These are phyloP conservation scores for Lindgomyces ingoldianus DNA, from an alignment of 495 filamentous ascomycete genomes.

Conservation along the genomic window DNA sequence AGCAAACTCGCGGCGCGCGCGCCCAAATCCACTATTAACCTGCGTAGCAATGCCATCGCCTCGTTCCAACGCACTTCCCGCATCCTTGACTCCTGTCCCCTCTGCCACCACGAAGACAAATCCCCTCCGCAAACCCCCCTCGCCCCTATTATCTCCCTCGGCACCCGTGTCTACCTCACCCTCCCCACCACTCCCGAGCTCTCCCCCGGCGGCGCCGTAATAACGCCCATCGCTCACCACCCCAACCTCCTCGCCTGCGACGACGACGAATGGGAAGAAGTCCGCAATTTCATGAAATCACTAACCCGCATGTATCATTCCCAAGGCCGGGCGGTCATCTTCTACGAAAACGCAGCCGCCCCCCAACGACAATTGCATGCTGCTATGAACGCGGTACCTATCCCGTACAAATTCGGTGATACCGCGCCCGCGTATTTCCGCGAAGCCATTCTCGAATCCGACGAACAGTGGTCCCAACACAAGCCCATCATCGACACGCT, in stretches of 20 bases:
- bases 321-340: slow-evolving; percentile 85
- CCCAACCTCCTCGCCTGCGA: slow-evolving; percentile 93
- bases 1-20: slow-evolving; percentile 85
- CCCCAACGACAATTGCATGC: slow-evolving; percentile 80
- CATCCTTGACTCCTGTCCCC: slow-evolving; percentile 82
- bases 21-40: slow-evolving; percentile 81
- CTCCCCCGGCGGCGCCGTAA: slow-evolving; percentile 76
- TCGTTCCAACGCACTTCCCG: slow-evolving; percentile 90
- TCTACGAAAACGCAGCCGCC: slow-evolving; percentile 94
- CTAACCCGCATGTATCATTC: slow-evolving; percentile 90
- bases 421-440: slow-evolving; percentile 93
- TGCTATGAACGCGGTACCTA: slow-evolving; percentile 79
- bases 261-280: slow-evolving; percentile 98
- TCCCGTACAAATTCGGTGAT: slow-evolving; percentile 83
- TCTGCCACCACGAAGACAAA: slow-evolving; percentile 91
- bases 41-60: slow-evolving; percentile 82
- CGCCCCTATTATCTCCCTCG: slow-evolving; percentile 87
- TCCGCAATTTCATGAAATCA: slow-evolving; percentile 97
- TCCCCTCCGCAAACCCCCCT: slow-evolving; percentile 66
- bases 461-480: slow-evolving; percentile 95
- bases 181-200: slow-evolving; percentile 89
- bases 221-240: slow-evolving; percentile 86
- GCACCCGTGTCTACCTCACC: slow-evolving; percentile 82
- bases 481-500: slow-evolving; percentile 91
- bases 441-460: slow-evolving; percentile 84